phyloP scores from a whole-genome alignment of 768 basidiomycete genomes.

The Baorangia bicolor region DNA sequence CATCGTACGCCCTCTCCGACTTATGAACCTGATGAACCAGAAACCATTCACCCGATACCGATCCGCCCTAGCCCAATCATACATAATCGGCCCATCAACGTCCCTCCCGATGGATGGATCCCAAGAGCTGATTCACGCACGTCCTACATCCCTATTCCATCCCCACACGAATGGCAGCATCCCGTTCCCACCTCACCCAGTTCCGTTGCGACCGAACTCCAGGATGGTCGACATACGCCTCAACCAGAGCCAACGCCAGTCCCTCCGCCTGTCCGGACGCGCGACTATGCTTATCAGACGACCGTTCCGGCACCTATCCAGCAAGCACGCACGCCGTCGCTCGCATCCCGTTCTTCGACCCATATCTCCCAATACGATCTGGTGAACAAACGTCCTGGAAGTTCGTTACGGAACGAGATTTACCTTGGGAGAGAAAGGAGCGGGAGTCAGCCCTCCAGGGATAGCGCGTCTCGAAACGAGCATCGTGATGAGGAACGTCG shows the following conservation, averaged over 20 bases:
- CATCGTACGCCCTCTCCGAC: slow-evolving; percentile 10
- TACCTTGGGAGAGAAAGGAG: slow-evolving; percentile 20
- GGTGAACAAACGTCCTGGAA: slow-evolving; percentile 25
- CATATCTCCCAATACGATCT: slow-evolving; percentile 34
- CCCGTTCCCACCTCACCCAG: slow-evolving; percentile 16
- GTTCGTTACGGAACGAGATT: slow-evolving; percentile 28
- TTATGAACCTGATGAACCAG: slow-evolving; percentile 16
- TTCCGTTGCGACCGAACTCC: slow-evolving; percentile 13
- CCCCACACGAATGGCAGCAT: slow-evolving; percentile 20
- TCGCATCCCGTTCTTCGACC: slow-evolving; percentile 28
- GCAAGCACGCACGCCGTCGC: slow-evolving; percentile 20
- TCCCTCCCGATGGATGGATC: slow-evolving; percentile 30
- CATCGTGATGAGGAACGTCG: slow-evolving; percentile 13
- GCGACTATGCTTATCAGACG: slow-evolving; percentile 31
- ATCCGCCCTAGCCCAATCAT: slow-evolving; percentile 23
- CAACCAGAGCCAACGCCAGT: slow-evolving; percentile 13
- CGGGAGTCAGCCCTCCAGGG: slow-evolving; percentile 25
- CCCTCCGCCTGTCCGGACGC: slow-evolving; percentile 26
- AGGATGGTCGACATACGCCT: slow-evolving; percentile 5
- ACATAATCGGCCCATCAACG: neutral
- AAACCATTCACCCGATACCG: slow-evolving; percentile 30
- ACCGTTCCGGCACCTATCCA: slow-evolving; percentile 10
- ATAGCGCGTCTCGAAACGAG: slow-evolving; percentile 18
- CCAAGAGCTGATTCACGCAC: slow-evolving; percentile 29
- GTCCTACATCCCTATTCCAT: slow-evolving; percentile 21